Evolutionary conservation across 1,284 basidiomycete genomes (phyloP).

Genomic region (Marasmius fiardii): DNA sequence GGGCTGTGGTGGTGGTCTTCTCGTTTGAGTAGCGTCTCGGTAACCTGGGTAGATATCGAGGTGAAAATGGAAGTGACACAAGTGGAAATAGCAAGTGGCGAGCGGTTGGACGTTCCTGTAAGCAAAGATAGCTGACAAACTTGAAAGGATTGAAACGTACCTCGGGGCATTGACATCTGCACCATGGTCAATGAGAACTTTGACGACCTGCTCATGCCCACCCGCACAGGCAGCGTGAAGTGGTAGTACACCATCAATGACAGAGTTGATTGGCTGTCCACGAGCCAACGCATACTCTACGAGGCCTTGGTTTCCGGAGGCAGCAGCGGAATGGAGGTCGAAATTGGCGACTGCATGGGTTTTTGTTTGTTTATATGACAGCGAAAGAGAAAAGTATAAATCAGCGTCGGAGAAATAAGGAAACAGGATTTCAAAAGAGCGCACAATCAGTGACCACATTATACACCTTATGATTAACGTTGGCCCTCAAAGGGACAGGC

Average conservation of each 20-base stretch:
- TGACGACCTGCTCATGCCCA: conserved; percentile 82
- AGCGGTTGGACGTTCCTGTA: conserved; percentile 8
- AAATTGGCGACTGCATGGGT: conserved; percentile 69
- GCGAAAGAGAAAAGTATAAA: conserved; percentile 15
- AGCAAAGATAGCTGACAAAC: conserved; percentile 6
- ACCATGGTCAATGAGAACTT: conserved; percentile 82
- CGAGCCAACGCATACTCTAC: conserved; percentile 87
- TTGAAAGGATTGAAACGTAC: conserved; percentile 33
- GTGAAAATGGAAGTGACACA: conserved; percentile 6
- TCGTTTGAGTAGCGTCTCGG: conserved; percentile 80
- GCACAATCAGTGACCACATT: conserved; percentile 78
- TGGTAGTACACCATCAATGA: conserved; percentile 88
- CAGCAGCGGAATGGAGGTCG: conserved; percentile 86
- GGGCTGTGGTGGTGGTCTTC: conserved; percentile 56
- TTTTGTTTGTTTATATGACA: too few relatives aligned
- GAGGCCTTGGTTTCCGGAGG: conserved; percentile 84
- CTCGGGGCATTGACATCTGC: conserved; percentile 92
- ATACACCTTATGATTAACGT: conserved; percentile 48
- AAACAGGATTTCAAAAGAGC: conserved; percentile 22
- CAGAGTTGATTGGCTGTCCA: conserved; percentile 91
- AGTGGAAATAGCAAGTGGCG: conserved; percentile 6
- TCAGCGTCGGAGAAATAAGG: conserved; percentile 5
- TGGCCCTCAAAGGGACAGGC: conserved; percentile 37
- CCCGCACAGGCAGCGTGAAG: conserved; percentile 89
- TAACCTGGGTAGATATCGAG: conserved; percentile 39